A percentile compares a stretch with the other conserved stretches of the same genome.
These are phyloP conservation scores for Hygrophorus pudorinus DNA, from an alignment of 768 basidiomycete species.

Conservation along the genomic window DNA sequence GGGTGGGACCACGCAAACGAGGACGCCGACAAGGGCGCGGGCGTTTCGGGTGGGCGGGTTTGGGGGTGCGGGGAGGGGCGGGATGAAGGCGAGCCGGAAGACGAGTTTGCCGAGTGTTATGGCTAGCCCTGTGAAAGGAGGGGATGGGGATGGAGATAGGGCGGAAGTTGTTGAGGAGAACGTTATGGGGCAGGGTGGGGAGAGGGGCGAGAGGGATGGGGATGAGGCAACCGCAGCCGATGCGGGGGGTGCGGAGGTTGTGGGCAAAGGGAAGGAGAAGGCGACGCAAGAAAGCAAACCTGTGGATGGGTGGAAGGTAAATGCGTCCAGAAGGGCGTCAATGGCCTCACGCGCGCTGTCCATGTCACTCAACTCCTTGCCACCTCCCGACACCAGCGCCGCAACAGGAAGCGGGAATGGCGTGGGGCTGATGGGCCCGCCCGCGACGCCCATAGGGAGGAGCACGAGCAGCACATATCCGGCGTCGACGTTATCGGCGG, in stretches of 20 bases:
- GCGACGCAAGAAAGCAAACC: conserved; percentile 22
- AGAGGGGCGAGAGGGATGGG: too few relatives aligned
- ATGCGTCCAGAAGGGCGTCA: conserved; percentile 45
- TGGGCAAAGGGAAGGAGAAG: conserved; percentile 19
- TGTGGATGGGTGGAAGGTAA: conserved; percentile 18
- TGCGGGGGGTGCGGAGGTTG: conserved; percentile 4
- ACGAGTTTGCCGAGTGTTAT: conserved; percentile 35
- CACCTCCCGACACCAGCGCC: conserved; percentile 15
- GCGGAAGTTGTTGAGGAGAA: neutral
- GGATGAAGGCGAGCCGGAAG: conserved; percentile 35
- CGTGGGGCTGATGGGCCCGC: conserved; percentile 34
- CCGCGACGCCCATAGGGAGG: conserved; percentile 33
- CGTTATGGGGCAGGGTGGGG: too few relatives aligned
- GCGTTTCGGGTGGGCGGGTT: conserved; percentile 5
- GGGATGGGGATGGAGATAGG: conserved; percentile 12
- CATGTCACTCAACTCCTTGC: conserved; percentile 47
- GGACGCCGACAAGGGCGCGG: conserved; percentile 2
- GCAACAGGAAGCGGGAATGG: too few relatives aligned
- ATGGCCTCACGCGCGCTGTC: conserved; percentile 52
- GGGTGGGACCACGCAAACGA: too few relatives aligned
- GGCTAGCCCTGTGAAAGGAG: conserved; percentile 40
- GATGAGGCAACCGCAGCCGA: conserved; percentile 14
- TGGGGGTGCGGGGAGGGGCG: conserved; percentile 19
- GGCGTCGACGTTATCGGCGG: too few relatives aligned
- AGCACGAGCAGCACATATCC: conserved; percentile 32